Conservation (phyloP, 2,329 filamentous ascomycete species). For the Aspergillus pseudoglaucus region DNA sequence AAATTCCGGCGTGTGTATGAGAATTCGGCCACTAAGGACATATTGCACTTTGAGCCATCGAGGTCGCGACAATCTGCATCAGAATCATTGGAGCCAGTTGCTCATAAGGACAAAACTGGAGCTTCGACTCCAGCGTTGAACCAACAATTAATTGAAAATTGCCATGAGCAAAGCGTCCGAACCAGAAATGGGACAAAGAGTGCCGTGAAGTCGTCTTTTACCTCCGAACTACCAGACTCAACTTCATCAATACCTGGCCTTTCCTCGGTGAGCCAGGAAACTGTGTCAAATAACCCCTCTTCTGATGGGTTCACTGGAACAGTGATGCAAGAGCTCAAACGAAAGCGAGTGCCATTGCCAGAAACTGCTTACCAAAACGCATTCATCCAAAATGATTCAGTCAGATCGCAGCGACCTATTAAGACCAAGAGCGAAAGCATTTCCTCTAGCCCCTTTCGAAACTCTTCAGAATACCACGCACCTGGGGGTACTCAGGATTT, state of each 20-base stretch:
- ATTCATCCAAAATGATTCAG: background rate
- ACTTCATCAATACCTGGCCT: constrained; percentile 12
- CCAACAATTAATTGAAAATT: background rate
- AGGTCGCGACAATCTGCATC: background rate
- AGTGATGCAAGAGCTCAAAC: constrained; percentile 14
- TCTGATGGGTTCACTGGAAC: constrained; percentile 2
- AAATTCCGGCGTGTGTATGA: constrained; percentile 21
- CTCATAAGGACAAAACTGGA: background rate
- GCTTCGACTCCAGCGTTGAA: too few relatives aligned
- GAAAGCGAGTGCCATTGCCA: constrained; percentile 9
- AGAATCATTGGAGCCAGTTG: background rate
- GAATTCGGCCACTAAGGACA: background rate
- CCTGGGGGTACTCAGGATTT: constrained; percentile 56
- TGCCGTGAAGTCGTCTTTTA: background rate
- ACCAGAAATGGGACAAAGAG: background rate
- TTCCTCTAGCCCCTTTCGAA: constrained; percentile 27
- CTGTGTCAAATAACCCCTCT: background rate
- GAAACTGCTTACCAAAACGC: background rate
- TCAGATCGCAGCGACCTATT: constrained; percentile 12
- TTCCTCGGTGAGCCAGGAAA: constrained; percentile 4
- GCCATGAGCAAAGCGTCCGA: background rate
- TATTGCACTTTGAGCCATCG: background rate
- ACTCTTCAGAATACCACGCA: constrained; percentile 5
- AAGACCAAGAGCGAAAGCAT: constrained; percentile 31
- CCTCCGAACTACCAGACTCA: constrained; percentile 4